Evolutionary conservation across 2,329 filamentous ascomycete species (phyloP), one percentile per base, ranked within the genome.

Genomic region (Penicillium sp.): DNA sequence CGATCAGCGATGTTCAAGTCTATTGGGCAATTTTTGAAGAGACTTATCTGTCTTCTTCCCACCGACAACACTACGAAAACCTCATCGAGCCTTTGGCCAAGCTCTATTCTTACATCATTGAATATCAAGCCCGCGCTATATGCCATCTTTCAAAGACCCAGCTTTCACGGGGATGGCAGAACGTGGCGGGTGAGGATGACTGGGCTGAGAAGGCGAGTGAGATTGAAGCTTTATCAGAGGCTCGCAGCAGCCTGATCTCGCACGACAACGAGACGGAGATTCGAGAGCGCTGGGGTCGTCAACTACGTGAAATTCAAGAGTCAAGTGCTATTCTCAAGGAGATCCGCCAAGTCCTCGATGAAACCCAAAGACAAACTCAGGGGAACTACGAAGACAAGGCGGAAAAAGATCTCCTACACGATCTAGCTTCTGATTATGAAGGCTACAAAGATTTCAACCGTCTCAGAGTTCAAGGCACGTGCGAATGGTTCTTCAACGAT

Each of bases 401-500:
- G n/a, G 32, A 8, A 35, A 12, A 35, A 12, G 9, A 35, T 4
- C 33, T 35, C 4, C 5, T 35, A 10, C 33, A 19, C 6, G 17
- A 19, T 12, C 17, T 35, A 17, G 33, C 33, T 19, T 12, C 17
- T 2, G 33, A 19, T 35, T 19, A 19, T 19, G 33, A 35, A 12
- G 17, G 33, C 9, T 35, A 35, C 10, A 13, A 35, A 19, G 17
- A 21, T 21, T 19, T 19, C 9, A 35, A 21, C 12, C 33, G 9
- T 12, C 17, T 35, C 33, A 35, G 40, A 29, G 40, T 42, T 3
- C 15, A 8, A 17, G 61, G 60, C 8, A 69, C 66, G 10, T 66
- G 66, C 37, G 46, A 62, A 43, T 69, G 66, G 64, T 64, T 69
- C 35, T 50, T 61, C 1, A 41, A 53, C 15, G 59, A 65, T 49